phyloP scores from a whole-genome alignment of 768 basidiomycete genomes.

The Podaxis mareebaensis region DNA sequence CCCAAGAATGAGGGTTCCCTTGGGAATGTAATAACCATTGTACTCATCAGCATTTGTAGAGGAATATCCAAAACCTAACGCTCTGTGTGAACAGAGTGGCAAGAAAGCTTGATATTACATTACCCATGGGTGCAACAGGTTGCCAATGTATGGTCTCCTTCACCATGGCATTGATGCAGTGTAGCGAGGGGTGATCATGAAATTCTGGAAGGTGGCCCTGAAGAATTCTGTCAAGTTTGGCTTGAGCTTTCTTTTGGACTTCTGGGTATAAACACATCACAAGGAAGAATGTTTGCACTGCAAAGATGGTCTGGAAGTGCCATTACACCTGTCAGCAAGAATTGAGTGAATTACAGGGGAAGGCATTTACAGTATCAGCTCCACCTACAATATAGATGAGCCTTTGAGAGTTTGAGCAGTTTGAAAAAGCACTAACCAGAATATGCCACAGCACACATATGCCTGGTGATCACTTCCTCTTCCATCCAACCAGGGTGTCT shows the following conservation, averaged over 20 bases:
- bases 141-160: conserved; percentile 28
- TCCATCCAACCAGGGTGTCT: neutral
- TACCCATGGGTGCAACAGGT: conserved; percentile 21
- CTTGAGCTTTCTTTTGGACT: conserved; percentile 28
- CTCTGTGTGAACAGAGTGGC: conserved; percentile 22
- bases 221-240: conserved; percentile 29
- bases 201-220: conserved; percentile 28
- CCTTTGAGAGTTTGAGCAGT: neutral
- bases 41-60: conserved; percentile 31
- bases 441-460: conserved; percentile 11
- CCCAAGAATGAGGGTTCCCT: conserved; percentile 27
- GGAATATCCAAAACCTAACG: conserved; percentile 22
- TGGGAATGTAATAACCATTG: conserved; percentile 35
- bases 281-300: conserved; percentile 33
- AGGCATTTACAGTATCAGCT: conserved; percentile 37
- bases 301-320: conserved; percentile 29
- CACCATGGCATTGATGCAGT: conserved; percentile 28
- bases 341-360: neutral
- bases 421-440: conserved; percentile 4
- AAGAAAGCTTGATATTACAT: conserved; percentile 14
- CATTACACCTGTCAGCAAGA: neutral
- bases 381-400: conserved; percentile 30
- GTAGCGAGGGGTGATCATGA: conserved; percentile 24
- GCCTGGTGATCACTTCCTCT: conserved; percentile 6
- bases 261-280: conserved; percentile 31